These are phyloP conservation scores for Rhynchospora pubera DNA, from an alignment of 176 grass and related monocot genomes.

Conservation along the genomic window DNA sequence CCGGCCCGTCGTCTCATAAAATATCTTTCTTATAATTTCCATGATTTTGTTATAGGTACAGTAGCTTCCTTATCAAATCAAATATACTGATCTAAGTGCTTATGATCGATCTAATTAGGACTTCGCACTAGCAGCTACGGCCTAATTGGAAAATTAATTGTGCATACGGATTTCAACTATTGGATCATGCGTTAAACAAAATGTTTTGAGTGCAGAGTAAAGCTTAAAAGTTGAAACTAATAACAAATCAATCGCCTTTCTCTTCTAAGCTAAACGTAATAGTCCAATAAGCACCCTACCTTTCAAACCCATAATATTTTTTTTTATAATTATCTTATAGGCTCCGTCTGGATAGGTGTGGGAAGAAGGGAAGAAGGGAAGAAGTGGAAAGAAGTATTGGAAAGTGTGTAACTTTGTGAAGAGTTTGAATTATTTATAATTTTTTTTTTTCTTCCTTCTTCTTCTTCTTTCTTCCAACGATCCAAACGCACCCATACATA, in stretches of 20 bases:
- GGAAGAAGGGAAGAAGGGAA: too few species aligned
- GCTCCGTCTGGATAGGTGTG: too few species aligned
- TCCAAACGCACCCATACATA: too few species aligned
- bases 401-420: too few species aligned
- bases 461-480: too few species aligned
- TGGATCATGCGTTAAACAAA: background rate
- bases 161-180: background rate
- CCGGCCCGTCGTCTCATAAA: too few species aligned
- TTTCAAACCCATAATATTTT: background rate
- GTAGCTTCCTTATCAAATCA: background rate
- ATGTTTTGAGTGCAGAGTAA: background rate
- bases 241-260: background rate
- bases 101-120: too few species aligned
- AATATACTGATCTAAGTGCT: background rate
- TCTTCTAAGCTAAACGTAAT: background rate
- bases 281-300: background rate
- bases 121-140: background rate
- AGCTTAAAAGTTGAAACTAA: background rate
- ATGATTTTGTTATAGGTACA: background rate
- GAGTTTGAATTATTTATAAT: too few species aligned
- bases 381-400: too few species aligned
- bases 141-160: background rate
- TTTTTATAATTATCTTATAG: too few species aligned
- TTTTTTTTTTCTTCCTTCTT: too few species aligned
- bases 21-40: background rate